These are phyloP conservation scores for Fraxinus nigra DNA, from an alignment of 305 asterid species.

Conservation along the genomic window DNA sequence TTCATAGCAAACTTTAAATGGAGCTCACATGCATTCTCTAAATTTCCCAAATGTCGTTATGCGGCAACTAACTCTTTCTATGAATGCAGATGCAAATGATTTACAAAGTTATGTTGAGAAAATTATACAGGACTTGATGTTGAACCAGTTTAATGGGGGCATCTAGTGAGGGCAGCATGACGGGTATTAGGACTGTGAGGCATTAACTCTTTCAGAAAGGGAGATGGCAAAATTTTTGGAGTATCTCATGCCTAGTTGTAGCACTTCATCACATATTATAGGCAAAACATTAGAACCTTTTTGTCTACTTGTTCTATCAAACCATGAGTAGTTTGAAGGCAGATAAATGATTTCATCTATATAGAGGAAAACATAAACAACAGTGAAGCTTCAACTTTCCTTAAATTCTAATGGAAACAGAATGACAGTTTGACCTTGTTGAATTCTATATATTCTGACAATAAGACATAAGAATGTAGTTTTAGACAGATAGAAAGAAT, in stretches of 20 bases:
- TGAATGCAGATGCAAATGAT: constrained; percentile 56
- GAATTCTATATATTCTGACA: background rate
- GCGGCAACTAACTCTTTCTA: constrained; percentile 51
- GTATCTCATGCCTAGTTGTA: constrained; percentile 42
- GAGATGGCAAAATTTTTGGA: constrained; percentile 41
- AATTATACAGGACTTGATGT: constrained; percentile 63
- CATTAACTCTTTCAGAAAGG: constrained; percentile 44
- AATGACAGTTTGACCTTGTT: no score
- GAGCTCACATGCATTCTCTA: constrained; percentile 33
- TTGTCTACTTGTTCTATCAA: constrained; percentile 50
- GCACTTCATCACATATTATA: constrained; percentile 44
- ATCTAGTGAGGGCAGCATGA: constrained; percentile 40
- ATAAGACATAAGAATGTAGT: background rate
- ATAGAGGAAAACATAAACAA: constrained; percentile 8
- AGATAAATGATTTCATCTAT: constrained; percentile 43
- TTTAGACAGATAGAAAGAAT: background rate
- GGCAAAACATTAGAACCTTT: constrained; percentile 57
- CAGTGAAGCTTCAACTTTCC: background rate
- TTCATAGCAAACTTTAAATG: constrained; percentile 45
- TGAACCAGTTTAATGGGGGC: constrained; percentile 53
- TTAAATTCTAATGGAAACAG: background rate
- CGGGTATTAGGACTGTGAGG: constrained; percentile 43
- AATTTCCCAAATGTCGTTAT: constrained; percentile 54
- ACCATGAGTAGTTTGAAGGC: constrained; percentile 51
- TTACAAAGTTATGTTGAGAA: constrained; percentile 81